Evolutionary conservation across 2,329 filamentous ascomycete species (phyloP).

Genomic region (Stachybotrys echinatus): DNA sequence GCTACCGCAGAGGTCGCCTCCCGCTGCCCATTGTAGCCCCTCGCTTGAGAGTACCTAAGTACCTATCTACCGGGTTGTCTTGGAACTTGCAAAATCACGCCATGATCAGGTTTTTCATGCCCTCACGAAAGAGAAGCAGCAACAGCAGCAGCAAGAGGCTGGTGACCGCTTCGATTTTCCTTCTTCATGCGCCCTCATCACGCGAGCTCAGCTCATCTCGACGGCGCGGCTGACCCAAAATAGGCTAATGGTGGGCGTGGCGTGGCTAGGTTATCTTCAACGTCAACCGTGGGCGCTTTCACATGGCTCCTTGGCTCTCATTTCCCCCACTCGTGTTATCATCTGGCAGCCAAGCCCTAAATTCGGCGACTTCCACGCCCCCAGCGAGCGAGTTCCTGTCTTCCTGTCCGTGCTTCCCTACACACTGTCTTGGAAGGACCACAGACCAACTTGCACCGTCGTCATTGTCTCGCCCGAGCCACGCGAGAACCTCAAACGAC

Average conservation of each 20-base stretch:
- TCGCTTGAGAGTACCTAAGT: too few species aligned
- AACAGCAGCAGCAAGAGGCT: too few species aligned
- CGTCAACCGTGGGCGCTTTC: neutral
- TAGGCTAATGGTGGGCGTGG: too few species aligned
- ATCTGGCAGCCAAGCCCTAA: neutral
- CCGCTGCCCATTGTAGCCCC: too few species aligned
- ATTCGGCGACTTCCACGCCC: neutral
- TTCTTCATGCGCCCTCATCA: too few species aligned
- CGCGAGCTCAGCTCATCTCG: too few species aligned
- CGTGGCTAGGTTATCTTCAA: too few species aligned
- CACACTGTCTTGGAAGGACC: neutral
- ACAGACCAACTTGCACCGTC: neutral
- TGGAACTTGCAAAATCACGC: too few species aligned
- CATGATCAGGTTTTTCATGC: too few species aligned
- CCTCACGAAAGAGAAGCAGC: too few species aligned
- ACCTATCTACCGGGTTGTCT: too few species aligned
- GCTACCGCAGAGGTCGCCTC: neutral
- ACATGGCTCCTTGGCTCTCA: neutral
- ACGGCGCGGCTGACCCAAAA: neutral
- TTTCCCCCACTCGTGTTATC: neutral
- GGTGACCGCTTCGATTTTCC: too few species aligned
- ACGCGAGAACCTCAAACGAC: neutral
- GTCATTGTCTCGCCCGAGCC: neutral
- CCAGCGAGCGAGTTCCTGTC: neutral
- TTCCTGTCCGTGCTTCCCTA: neutral